Base-by-base conservation (phyloP, 177 flowering plant genomes). In the Tripterygium wilfordii region DNA sequence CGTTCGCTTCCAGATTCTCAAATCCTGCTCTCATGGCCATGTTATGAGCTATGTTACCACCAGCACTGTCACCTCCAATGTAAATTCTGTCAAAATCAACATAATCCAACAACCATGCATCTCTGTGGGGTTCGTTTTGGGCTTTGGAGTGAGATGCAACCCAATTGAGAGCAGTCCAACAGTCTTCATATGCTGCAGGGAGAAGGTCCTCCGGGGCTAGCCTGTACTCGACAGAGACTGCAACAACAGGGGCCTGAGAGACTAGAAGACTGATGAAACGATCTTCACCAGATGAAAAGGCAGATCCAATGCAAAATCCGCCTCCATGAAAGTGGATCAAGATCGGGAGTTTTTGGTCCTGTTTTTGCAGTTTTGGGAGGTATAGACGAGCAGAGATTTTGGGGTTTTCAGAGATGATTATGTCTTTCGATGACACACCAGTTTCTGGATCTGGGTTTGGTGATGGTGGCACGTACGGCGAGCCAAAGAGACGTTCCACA, bases 51-150 rank as follows among this genome's bases (percentile, higher is more conserved):
- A 77, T 63, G 32, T 72, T 75, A 22, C 52, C 80, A 0, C 83
- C 80, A 0, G 83, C 58, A 21, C 74, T 75, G 53, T 78, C 83
- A 2, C 83, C 83, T 3, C 68, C 81, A 5, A 68, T 21, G 36
- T 62, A 75, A 21, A 78, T 7, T 16, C 62, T 44, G 4, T 39
- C 29, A 8, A 75, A 62, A 27, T 73, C 65, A 0, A 48, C 77
- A 26, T 59, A 36, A 0, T 42, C 30, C 0, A 14, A 21, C 20
- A 78, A 5, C 80, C 80, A 75, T 7, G 68, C 61, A 14, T 72
- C 80, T 8, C 17, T 30, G 0, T 23, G n/a, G n/a, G n/a, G 17
- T 2, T 26, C 12, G 13, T 35, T 23, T 4, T 13, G 2, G n/a
- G n/a, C n/a, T n/a, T n/a, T 3, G 2, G 58, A 35, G 35, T 69